Evolutionary conservation across 108 stramenopile species (phyloP), one percentile per base, ranked within the genome.

Genomic region (Skeletonema costatum): DNA sequence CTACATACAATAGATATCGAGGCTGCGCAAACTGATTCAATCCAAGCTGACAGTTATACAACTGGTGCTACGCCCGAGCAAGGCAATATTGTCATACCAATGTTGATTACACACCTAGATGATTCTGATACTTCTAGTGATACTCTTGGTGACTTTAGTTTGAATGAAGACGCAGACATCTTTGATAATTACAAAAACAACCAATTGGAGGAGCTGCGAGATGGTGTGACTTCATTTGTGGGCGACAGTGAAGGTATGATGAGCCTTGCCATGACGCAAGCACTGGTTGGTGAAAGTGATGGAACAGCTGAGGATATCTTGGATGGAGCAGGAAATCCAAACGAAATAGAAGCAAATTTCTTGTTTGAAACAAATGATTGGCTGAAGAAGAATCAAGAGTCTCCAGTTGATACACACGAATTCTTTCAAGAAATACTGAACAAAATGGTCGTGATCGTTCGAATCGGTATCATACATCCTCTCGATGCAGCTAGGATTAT

Each of bases 351-450:
- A 80, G 94, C 94, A 2, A 92, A 85, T 76, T 90, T 81, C 17
- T 75, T 93, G 56, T 87, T 69, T 59, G 88, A 92, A 62, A 86
- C 91, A 4, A 85, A 70, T 69, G 90, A 89, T 61, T 95, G 91
- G 91, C 70, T 88, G 38, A 90, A 87, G 58, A 84, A 90, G 33
- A 87, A 95, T 6, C 87, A 87, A 30, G 59, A 29, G 11, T 53
- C 79, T 19, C 60, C 5, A 17, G 5, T 11, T 38, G 44, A 92
- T 88, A 48, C 85, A 86, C 16, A 50, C 30, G 25, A 56, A 56
- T 90, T 95, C 60, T 90, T 93, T 75, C 85, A 92, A 69, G 89
- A 93, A 32, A 86, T 81, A 36, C 63, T 93, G 51, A 93, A 93
- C 68, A 88, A 84, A 71, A 88, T 93, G 78, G 88, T 92, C 29